Evolutionary conservation across 306 rosid genomes (phyloP), one percentile per base, ranked within the genome.

Genomic region (Nissolia schottii): DNA sequence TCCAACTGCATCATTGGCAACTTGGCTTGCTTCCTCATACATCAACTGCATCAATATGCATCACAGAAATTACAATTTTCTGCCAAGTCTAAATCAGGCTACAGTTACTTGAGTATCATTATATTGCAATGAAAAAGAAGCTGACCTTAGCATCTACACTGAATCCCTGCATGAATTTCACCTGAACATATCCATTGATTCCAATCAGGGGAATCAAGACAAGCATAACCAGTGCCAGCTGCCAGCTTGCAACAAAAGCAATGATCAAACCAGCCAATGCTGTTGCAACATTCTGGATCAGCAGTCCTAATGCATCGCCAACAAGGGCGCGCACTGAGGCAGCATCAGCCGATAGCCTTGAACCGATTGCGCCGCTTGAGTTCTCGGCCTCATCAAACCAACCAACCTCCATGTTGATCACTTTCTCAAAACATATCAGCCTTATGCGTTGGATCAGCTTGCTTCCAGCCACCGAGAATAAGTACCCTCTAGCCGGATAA

Each of bases 11-110:
- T 90, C 96, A 63, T 81, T 88, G 6, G 90, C 94, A 13, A 90
- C 88, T 80, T 88, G 96, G 81, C 90, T 88, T 1, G 92, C 96
- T 24, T 86, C 97, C 81, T 88, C 96, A 55, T 90, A 88, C 94
- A 61, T 86, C 74, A 56, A 48, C 96, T 89, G 76, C 83, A 83
- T 20, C 51, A 45, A 78, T 67, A 45, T 56, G 73, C 12, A 38
- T 66, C 22, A 29, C 46, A 38, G 22, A 22, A 25, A 64, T 46
- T 7, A 57, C 18, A 54, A n/a, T 62, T 25, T 60, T 67, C 41
- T 19, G 22, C 38, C 43, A 62, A 69, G 54, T 41, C 34, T 28
- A 67, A 55, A 16, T 9, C 3, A 49, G n/a, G n/a, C n/a, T 22
- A 22, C 4, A 25, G 45, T 58, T 31, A 74, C 22, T 16, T 18